Conservation (phyloP, 202 grass and related monocot genomes). For the Carex arenaria region DNA sequence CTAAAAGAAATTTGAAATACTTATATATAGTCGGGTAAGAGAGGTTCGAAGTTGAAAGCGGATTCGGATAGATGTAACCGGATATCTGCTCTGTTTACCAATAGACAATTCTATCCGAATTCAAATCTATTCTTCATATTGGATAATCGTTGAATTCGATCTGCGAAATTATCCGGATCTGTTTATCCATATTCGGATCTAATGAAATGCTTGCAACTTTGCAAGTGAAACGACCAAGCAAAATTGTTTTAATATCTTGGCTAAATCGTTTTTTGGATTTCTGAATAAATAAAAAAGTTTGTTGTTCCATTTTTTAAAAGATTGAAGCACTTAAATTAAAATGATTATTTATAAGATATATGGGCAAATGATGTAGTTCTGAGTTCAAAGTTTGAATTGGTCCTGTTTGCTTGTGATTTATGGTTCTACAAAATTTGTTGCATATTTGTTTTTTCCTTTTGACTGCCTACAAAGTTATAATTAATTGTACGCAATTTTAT, state of each 20-base stretch:
- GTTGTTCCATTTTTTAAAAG: background rate
- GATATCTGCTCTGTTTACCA: no score
- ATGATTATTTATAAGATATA: background rate
- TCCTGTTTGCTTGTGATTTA: background rate
- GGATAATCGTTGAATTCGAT: no score
- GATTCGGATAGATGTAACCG: no score
- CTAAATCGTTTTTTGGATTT: background rate
- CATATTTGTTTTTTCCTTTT: background rate
- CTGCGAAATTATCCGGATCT: no score
- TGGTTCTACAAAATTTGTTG: background rate
- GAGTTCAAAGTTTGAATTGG: background rate
- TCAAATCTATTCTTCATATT: no score
- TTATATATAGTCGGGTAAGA: no score
- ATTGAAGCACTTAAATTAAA: background rate
- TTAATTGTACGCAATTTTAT: background rate
- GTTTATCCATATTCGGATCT: no score
- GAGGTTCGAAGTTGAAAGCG: no score
- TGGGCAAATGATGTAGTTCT: background rate
- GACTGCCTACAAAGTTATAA: background rate
- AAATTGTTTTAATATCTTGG: background rate
- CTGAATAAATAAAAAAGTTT: background rate
- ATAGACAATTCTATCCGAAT: no score
- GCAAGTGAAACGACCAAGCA: background rate
- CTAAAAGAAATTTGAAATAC: no score
- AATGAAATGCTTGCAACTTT: background rate